phyloP scores from a whole-genome alignment of 192 early-diverging fungal genomes.

The Phycomyces nitens region DNA sequence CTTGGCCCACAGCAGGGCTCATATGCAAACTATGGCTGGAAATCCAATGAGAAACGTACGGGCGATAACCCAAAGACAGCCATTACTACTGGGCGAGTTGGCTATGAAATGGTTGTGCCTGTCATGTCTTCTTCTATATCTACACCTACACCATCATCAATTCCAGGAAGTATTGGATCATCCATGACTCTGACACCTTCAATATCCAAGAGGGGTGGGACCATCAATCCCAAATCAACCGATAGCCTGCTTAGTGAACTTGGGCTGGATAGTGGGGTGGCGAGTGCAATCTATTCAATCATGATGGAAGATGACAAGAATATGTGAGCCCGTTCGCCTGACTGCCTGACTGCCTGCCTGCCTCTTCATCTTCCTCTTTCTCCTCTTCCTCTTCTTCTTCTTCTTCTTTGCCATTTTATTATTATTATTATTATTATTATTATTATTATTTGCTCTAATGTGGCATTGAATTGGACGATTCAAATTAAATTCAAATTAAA shows the following conservation, averaged over 20 bases:
- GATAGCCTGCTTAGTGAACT: conserved; percentile 25
- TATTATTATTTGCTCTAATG: too few species aligned
- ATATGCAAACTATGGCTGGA: neutral
- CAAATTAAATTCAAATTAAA: too few species aligned
- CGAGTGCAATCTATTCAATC: conserved; percentile 32
- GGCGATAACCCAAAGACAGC: conserved; percentile 12
- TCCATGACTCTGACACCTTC: neutral
- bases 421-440: too few species aligned
- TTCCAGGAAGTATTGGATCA: neutral
- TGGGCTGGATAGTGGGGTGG: conserved; percentile 31
- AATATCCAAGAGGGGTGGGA: neutral
- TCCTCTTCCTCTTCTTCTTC: too few species aligned
- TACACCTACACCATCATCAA: conserved; percentile 17
- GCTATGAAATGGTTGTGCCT: conserved; percentile 27
- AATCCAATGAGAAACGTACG: conserved; percentile 5
- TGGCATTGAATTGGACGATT: too few species aligned
- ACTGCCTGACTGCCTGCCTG: too few species aligned
- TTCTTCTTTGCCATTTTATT: too few species aligned
- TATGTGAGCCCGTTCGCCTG: neutral
- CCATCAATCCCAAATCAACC: neutral
- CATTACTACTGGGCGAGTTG: conserved; percentile 24
- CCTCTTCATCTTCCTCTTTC: too few species aligned
- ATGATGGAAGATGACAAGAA: neutral
- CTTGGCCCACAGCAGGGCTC: neutral
- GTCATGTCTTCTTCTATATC: conserved; percentile 34